Base-by-base conservation (phyloP, 176 grass and related monocot species). In the Aegilops sharonensis region DNA sequence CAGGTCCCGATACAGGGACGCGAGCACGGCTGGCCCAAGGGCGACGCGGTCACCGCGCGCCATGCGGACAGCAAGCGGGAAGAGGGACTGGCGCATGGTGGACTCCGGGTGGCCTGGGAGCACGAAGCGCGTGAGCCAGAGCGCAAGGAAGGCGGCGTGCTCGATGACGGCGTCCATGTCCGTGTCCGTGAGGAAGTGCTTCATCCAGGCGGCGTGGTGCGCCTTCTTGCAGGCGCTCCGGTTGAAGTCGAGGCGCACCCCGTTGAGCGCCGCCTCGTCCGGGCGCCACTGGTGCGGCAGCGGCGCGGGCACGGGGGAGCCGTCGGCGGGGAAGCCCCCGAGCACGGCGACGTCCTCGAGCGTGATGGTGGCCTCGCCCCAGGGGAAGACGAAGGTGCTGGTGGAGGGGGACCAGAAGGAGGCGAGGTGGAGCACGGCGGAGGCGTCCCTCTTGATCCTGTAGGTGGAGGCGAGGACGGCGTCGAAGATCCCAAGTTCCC, bases 181-280 rank as follows among this genome's bases (percentile, higher is more conserved):
- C 65, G 23, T 86, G 34, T 87, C 88, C 37, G 84, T 83, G 64
- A 95, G 84, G 88, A 92, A 98, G 76, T 92, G 90, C 75, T 87
- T 98, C 57, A 98, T 59, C 94, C 97, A 98, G 17, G 94, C 97
- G 6, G 90, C 94, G 75, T 95, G 94, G 82, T 98, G 91, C 14
- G 97, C 92, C 81, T 98, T 98, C 92, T 98, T 98, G 90, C 92
- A 94, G 39, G 90, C 84, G 89, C 90, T 95, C 57, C 93, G 86
- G 75, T 95, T 95, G 71, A 98, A 92, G 18, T 72, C 90, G 60
- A 92, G 88, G 78, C 94, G 93, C 15, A 94, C 92, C 17, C 64
- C 84, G 42, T 93, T 89, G 68, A 98, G 86, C 50, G 79, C 89
- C 3, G 75, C 73, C 74, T 95, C 90, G 20, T 92, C 84, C 82